Conservation (phyloP, 768 basidiomycete species). For the Lanmaoa rubissima region DNA sequence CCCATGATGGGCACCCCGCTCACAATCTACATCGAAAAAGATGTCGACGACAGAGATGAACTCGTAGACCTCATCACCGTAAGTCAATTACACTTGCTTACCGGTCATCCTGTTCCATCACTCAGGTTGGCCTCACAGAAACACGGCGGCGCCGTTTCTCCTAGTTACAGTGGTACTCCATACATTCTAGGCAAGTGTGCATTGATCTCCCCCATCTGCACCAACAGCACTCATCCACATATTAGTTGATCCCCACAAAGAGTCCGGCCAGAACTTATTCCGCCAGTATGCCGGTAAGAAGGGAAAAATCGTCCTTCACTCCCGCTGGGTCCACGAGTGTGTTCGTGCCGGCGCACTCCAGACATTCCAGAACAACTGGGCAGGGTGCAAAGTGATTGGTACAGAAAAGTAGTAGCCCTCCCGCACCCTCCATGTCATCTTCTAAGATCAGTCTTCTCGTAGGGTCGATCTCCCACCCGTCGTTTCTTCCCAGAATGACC, state of each 20-base stretch:
- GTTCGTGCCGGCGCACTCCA: constrained; percentile 66
- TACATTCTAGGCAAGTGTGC: constrained; percentile 70
- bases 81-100: constrained; percentile 30
- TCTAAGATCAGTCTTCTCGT: background rate
- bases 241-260: constrained; percentile 74
- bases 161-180: constrained; percentile 73
- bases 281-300: constrained; percentile 79
- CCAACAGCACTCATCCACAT: constrained; percentile 1
- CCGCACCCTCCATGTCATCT: background rate
- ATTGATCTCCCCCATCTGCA: constrained; percentile 1
- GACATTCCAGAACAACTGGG: constrained; percentile 76
- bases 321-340: constrained; percentile 77
- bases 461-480: constrained; percentile 28
- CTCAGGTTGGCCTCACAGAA: constrained; percentile 43
- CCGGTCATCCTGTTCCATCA: constrained; percentile 8
- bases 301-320: constrained; percentile 71
- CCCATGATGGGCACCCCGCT: constrained; percentile 79
- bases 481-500: constrained; percentile 22
- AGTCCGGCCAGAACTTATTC: constrained; percentile 78
- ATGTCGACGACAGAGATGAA: constrained; percentile 66
- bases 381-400: constrained; percentile 77
- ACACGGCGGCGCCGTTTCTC: constrained; percentile 72
- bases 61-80: constrained; percentile 67
- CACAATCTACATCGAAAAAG: constrained; percentile 75
- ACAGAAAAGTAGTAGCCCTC: constrained; percentile 57